Evolutionary conservation across 1,284 basidiomycete species (phyloP), one percentile per base, ranked within the genome.

Genomic region (Termitomyces sp.): DNA sequence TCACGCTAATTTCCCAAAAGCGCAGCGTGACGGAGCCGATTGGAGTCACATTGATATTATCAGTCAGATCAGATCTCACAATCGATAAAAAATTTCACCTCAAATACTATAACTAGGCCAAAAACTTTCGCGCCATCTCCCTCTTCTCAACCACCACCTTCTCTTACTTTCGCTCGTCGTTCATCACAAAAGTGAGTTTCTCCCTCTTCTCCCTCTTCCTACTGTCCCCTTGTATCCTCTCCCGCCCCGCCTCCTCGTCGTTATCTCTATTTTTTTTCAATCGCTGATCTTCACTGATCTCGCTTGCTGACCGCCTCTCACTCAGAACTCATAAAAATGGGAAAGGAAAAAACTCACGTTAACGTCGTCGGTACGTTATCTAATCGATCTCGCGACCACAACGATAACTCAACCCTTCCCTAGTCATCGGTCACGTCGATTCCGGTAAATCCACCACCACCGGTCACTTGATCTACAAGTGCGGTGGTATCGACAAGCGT

Each of bases 401-500:
- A 54, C 48, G 49, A 53, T 45, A 58, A 53, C 41, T 58, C 61
- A 44, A 54, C 55, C 58, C 56, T 72, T 72, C 69, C 68, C 76
- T 46, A 92, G 93, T 96, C 76, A 94, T 95, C 81, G 92, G 93
- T 64, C 93, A 96, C 82, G 92, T 95, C 89, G 91, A 94, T 80
- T 93, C 91, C 73, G 92, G 96, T 68, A 98, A 98, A 83, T 98
- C 95, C 64, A 99, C 96, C 78, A 99, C 96, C 73, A 99, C 97
- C 70, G 97, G 97, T 68, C 97, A 99, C 84, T 84, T 99, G 80
- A 99, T 99, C 88, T 98, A 98, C 93, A 98, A 99, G 89, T 99
- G 96, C 78, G 96, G 96, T 88, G 97, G 97, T 93, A 99, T 99
- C 82, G 97, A 99, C 79, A 99, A 99, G 85, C 96, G 97, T 90